phyloP scores from a whole-genome alignment of 371 early-diverging fungal genomes.

The Mortierella sp. region DNA sequence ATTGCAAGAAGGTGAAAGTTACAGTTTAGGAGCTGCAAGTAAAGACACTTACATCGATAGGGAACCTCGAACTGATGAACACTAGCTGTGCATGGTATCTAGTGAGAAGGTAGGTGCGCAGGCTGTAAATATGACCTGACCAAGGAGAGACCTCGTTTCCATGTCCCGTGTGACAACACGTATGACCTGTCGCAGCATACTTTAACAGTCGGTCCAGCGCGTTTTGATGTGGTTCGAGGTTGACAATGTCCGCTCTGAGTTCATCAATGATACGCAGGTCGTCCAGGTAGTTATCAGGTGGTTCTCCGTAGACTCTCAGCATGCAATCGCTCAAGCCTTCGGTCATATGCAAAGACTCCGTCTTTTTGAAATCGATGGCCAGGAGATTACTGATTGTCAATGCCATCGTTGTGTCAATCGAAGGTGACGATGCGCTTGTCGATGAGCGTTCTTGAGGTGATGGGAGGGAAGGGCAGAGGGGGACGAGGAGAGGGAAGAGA shows the following conservation, averaged over 20 bases:
- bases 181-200: slow-evolving; percentile 43
- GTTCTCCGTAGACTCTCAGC: slow-evolving; percentile 81
- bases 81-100: slow-evolving; percentile 88
- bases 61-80: slow-evolving; percentile 86
- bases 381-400: slow-evolving; percentile 61
- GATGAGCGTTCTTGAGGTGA: too few species aligned
- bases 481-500: too few species aligned
- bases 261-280: slow-evolving; percentile 86
- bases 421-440: too few species aligned
- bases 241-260: slow-evolving; percentile 77
- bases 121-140: neutral
- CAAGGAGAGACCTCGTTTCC: too few species aligned
- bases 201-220: slow-evolving; percentile 75
- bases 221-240: slow-evolving; percentile 75
- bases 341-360: slow-evolving; percentile 66
- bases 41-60: slow-evolving; percentile 74
- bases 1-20: too few species aligned
- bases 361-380: slow-evolving; percentile 61
- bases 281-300: slow-evolving; percentile 87
- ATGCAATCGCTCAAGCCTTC: slow-evolving; percentile 76
- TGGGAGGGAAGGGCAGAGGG: too few species aligned
- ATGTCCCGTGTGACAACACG: neutral
- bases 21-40: too few species aligned
- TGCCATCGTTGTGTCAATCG: neutral
- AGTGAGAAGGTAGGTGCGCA: neutral